Conservation (phyloP, 1,284 basidiomycete species). For the Cerioporus squamosus region DNA sequence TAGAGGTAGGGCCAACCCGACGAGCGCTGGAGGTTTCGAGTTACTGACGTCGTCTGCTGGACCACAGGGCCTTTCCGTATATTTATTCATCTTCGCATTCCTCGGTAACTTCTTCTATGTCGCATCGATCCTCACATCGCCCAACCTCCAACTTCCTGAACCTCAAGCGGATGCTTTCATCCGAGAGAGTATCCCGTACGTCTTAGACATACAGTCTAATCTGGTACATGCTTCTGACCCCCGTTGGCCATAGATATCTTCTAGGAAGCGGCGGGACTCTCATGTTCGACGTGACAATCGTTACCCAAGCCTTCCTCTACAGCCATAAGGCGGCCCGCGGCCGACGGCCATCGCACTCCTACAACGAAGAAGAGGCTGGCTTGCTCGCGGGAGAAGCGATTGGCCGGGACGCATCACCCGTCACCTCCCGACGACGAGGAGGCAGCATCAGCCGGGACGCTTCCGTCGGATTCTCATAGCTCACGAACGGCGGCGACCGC, state of each 20-base stretch:
- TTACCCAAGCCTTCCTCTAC: slow-evolving; percentile 64
- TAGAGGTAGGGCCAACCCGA: slow-evolving; percentile 60
- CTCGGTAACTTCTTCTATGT: slow-evolving; percentile 92
- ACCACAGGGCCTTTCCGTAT: slow-evolving; percentile 85
- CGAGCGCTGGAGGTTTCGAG: not conserved
- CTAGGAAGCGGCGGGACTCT: slow-evolving; percentile 89
- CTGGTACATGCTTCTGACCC: slow-evolving; percentile 5
- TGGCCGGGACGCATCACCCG: slow-evolving; percentile 28
- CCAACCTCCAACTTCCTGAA: slow-evolving; percentile 55
- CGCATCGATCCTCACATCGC: slow-evolving; percentile 76
- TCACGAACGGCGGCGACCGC: no score
- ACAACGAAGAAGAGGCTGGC: slow-evolving; percentile 35
- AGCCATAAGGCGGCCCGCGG: slow-evolving; percentile 31
- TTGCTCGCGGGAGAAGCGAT: slow-evolving; percentile 33
- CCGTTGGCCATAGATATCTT: slow-evolving; percentile 61
- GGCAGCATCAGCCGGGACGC: slow-evolving; percentile 18
- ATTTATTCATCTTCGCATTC: slow-evolving; percentile 91
- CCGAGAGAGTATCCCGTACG: slow-evolving; percentile 77
- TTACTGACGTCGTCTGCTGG: slow-evolving; percentile 5
- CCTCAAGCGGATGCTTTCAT: slow-evolving; percentile 63
- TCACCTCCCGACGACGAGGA: slow-evolving; percentile 30
- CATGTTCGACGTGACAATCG: slow-evolving; percentile 88
- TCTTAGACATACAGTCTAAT: slow-evolving; percentile 20
- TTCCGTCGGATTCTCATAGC: no score
- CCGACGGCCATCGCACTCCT: slow-evolving; percentile 25